These are phyloP conservation scores for Lipomyces yamadae DNA, from an alignment of 805 yeast species.

Conservation along the genomic window DNA sequence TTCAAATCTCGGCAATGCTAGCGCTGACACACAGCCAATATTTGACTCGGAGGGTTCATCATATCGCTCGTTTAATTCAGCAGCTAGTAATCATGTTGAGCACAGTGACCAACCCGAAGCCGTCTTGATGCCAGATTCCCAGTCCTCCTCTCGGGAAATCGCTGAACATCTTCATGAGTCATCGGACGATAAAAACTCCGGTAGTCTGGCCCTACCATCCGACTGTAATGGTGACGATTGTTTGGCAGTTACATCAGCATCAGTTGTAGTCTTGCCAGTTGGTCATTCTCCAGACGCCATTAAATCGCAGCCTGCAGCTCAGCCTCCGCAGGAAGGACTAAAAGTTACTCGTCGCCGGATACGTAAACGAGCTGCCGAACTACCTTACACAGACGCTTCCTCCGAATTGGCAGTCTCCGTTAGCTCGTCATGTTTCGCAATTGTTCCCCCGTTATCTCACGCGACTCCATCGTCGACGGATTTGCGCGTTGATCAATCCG, in stretches of 20 bases:
- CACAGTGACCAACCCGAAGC: background rate
- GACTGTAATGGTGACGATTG: background rate
- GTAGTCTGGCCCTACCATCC: background rate
- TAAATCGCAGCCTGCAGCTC: background rate
- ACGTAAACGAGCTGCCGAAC: background rate
- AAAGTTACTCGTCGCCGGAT: background rate
- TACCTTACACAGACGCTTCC: background rate
- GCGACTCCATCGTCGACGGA: background rate
- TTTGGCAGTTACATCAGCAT: background rate
- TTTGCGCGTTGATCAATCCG: background rate
- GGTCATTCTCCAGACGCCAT: background rate
- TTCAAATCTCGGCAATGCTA: background rate
- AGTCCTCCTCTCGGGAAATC: background rate
- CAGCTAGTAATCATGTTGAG: background rate
- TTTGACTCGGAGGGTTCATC: background rate
- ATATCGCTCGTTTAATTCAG: background rate
- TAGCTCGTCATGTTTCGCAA: background rate
- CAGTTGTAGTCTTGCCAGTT: background rate
- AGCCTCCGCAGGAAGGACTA: background rate
- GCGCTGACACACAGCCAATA: conserved; percentile 8
- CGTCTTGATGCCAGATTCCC: background rate
- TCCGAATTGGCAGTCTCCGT: background rate
- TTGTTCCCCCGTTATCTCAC: background rate
- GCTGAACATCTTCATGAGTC: background rate
- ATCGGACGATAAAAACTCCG: background rate